A percentile compares a stretch with the other conserved stretches of the same genome.
Evolutionary conservation across 805 yeast species (phyloP).

Genomic region (Starmerella riodocensis): DNA sequence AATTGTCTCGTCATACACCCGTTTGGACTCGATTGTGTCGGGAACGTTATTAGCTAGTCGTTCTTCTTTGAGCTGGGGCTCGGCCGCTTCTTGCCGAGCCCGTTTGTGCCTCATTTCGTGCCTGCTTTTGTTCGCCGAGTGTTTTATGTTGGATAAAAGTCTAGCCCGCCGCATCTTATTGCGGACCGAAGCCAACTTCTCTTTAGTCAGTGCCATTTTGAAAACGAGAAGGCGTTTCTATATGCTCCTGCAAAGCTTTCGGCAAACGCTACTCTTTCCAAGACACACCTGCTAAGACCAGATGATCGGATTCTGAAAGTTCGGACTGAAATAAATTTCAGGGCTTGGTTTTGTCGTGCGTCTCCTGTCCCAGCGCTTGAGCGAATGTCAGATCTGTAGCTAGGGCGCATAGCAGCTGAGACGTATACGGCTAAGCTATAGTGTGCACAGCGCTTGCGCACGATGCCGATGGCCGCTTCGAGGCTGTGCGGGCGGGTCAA

Average conservation of each 20-base stretch:
- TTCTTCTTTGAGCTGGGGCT: slow-evolving; percentile 70
- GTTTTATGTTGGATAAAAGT: slow-evolving; percentile 57
- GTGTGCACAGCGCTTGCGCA: not conserved
- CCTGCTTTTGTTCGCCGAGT: slow-evolving; percentile 59
- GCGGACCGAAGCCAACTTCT: slow-evolving; percentile 35
- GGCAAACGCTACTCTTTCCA: too few relatives aligned
- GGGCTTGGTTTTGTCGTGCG: too few relatives aligned
- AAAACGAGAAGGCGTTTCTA: too few relatives aligned
- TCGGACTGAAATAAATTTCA: too few relatives aligned
- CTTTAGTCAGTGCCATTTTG: slow-evolving; percentile 21
- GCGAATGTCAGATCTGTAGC: too few relatives aligned
- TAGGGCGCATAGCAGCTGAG: too few relatives aligned
- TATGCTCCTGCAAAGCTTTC: too few relatives aligned
- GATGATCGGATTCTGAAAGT: too few relatives aligned
- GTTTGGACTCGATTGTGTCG: slow-evolving; percentile 66
- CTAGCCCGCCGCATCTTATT: slow-evolving; percentile 74
- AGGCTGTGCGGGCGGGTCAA: not conserved
- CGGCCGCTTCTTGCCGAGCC: slow-evolving; percentile 73
- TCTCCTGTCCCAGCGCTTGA: too few relatives aligned
- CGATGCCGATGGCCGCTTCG: not conserved
- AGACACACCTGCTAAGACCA: too few relatives aligned
- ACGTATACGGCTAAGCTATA: too few relatives aligned
- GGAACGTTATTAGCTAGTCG: slow-evolving; percentile 69
- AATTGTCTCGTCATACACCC: slow-evolving; percentile 80
- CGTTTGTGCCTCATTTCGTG: slow-evolving; percentile 68